Conservation (phyloP, 257 asterid genomes). For the Nyctanthes arbortristis region DNA sequence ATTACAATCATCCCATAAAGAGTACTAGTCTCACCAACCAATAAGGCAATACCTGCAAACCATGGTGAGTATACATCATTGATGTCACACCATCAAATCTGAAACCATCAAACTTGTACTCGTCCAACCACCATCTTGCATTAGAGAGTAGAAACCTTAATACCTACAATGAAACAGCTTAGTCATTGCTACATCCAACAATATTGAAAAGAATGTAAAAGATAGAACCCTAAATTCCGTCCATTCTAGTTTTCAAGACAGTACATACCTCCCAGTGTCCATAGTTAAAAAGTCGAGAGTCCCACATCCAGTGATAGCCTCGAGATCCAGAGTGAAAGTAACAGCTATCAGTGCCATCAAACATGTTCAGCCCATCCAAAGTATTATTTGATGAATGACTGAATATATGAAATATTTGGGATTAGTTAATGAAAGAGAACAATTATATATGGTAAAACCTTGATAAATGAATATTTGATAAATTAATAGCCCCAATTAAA, state of each 20-base stretch:
- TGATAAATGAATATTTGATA: too few relatives aligned
- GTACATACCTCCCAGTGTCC: slow-evolving; percentile 98
- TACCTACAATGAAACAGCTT: slow-evolving; percentile 52
- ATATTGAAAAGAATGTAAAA: slow-evolving; percentile 10
- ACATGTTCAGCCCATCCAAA: slow-evolving; percentile 99
- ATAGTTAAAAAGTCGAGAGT: slow-evolving; percentile 97
- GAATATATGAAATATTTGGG: slow-evolving; percentile 31
- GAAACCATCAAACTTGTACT: slow-evolving; percentile 98
- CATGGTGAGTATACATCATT: slow-evolving; percentile 99
- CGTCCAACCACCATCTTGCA: slow-evolving; percentile 99
- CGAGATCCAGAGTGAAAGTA: slow-evolving; percentile 93
- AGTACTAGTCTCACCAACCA: slow-evolving; percentile 10
- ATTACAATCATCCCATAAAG: slow-evolving; percentile 21
- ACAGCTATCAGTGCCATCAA: slow-evolving; percentile 96
- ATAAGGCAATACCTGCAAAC: slow-evolving; percentile 65
- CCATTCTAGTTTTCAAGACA: slow-evolving; percentile 10
- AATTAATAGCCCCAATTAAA: too few relatives aligned
- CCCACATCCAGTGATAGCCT: slow-evolving; percentile 99
- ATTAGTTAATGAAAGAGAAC: slow-evolving; percentile 27
- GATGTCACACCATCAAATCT: slow-evolving; percentile 99
- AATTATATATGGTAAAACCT: background rate
- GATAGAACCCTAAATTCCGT: background rate
- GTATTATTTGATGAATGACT: slow-evolving; percentile 98
- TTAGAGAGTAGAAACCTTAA: slow-evolving; percentile 92
- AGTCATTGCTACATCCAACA: slow-evolving; percentile 13